Conservation (phyloP, 2,329 filamentous ascomycete genomes). For the Ceratocystis huliohia region DNA sequence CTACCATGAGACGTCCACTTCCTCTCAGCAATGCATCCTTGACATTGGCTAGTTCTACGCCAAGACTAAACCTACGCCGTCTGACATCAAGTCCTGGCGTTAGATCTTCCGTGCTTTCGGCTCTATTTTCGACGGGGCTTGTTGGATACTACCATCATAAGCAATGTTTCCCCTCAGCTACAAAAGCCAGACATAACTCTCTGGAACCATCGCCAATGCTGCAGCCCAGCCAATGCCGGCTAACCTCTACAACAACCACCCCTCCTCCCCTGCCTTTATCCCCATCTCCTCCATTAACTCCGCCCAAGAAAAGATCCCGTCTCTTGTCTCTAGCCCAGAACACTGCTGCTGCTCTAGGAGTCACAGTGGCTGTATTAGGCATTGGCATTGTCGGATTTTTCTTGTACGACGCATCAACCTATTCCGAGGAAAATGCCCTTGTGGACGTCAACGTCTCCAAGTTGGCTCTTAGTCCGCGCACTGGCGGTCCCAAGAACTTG, state of each 20-base stretch:
- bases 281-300: background rate
- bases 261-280: background rate
- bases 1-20: background rate
- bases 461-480: conserved; percentile 64
- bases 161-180: background rate
- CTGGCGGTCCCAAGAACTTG: conserved; percentile 86
- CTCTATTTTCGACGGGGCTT: background rate
- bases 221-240: conserved; percentile 10
- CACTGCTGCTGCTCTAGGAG: conserved; percentile 58
- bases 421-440: conserved; percentile 55
- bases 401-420: conserved; percentile 84
- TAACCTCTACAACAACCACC: conserved; percentile 10
- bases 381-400: conserved; percentile 71
- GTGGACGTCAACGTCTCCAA: conserved; percentile 74
- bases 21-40: background rate
- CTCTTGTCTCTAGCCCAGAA: conserved; percentile 51
- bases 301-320: conserved; percentile 31
- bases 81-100: background rate
- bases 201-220: background rate
- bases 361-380: conserved; percentile 59
- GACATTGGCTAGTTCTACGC: background rate
- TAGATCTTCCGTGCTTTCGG: background rate
- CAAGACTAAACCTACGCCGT: background rate
- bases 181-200: background rate
- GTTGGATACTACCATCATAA: background rate